Conservation (phyloP, 2,329 filamentous ascomycete species). For the Paecilomyces niveus region DNA sequence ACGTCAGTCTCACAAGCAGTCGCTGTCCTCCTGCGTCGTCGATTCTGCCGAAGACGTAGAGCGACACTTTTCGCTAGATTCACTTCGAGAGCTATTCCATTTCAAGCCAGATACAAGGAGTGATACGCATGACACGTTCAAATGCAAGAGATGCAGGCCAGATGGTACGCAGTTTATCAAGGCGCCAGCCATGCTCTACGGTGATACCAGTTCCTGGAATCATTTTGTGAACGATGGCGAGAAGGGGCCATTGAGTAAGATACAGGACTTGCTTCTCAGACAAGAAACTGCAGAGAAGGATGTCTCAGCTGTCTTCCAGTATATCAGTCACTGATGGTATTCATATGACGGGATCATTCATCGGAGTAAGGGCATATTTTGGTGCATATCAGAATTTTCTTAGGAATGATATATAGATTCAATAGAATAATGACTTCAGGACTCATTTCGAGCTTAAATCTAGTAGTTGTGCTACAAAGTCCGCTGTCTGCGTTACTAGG, state of each 20-base stretch:
- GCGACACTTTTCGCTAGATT: slow-evolving; percentile 89
- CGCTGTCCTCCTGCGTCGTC: slow-evolving; percentile 89
- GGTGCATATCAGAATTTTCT: neutral
- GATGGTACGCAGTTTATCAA: slow-evolving; percentile 85
- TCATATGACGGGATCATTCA: neutral
- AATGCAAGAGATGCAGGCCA: slow-evolving; percentile 88
- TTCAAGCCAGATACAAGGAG: slow-evolving; percentile 78
- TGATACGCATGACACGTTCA: slow-evolving; percentile 98
- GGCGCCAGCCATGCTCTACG: slow-evolving; percentile 90
- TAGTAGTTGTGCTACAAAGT: neutral
- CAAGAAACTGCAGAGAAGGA: slow-evolving; percentile 74
- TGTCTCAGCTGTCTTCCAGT: slow-evolving; percentile 95
- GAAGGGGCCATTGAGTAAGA: slow-evolving; percentile 61
- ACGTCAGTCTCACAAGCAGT: slow-evolving; percentile 96
- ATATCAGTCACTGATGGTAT: slow-evolving; percentile 71
- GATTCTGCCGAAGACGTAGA: slow-evolving; percentile 96
- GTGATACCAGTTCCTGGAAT: slow-evolving; percentile 99
- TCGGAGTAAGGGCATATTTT: neutral
- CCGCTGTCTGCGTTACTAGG: neutral
- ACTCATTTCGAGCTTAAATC: neutral
- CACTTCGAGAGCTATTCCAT: slow-evolving; percentile 86
- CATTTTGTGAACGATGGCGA: slow-evolving; percentile 78
- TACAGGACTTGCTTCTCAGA: slow-evolving; percentile 83
- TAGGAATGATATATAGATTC: neutral
- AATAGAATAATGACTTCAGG: neutral